A percentile compares a stretch with the other conserved stretches of the same genome.
Evolutionary conservation across 148 eudicot genomes (phyloP).

Genomic region (Cornus kousa): DNA sequence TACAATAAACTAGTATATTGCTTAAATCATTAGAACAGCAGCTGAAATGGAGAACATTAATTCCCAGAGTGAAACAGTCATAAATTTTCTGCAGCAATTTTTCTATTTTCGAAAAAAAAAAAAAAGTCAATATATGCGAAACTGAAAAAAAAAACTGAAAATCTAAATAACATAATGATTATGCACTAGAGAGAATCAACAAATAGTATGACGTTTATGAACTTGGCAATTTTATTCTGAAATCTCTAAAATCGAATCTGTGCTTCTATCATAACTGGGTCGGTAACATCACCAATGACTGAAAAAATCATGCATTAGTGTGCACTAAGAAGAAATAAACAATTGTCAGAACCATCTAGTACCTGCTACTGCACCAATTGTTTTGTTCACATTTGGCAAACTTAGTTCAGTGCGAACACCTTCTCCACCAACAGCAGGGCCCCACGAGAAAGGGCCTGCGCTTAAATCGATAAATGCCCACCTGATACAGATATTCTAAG

Average conservation of each 20-base stretch:
- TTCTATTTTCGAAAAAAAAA: neutral
- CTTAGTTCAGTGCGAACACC: slow-evolving; percentile 97
- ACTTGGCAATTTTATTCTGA: neutral
- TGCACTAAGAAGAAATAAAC: neutral
- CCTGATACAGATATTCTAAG: slow-evolving; percentile 35
- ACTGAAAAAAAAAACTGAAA: neutral
- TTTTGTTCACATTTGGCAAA: slow-evolving; percentile 82
- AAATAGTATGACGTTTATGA: neutral
- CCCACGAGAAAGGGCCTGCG: slow-evolving; percentile 99
- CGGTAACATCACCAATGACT: neutral
- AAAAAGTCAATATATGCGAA: neutral
- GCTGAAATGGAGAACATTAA: neutral
- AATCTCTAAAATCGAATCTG: neutral
- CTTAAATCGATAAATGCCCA: slow-evolving; percentile 93
- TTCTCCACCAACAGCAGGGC: slow-evolving; percentile 97
- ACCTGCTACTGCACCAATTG: slow-evolving; percentile 94
- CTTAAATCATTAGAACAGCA: neutral
- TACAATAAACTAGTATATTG: neutral
- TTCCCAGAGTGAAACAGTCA: neutral
- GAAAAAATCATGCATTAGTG: neutral
- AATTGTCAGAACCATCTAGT: neutral
- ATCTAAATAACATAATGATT: neutral
- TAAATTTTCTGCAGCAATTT: neutral
- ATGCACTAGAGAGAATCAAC: neutral
- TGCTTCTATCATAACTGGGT: neutral